Evolutionary conservation across 2,329 filamentous ascomycete species (phyloP).

Genomic region (Colletotrichum plurivorum): DNA sequence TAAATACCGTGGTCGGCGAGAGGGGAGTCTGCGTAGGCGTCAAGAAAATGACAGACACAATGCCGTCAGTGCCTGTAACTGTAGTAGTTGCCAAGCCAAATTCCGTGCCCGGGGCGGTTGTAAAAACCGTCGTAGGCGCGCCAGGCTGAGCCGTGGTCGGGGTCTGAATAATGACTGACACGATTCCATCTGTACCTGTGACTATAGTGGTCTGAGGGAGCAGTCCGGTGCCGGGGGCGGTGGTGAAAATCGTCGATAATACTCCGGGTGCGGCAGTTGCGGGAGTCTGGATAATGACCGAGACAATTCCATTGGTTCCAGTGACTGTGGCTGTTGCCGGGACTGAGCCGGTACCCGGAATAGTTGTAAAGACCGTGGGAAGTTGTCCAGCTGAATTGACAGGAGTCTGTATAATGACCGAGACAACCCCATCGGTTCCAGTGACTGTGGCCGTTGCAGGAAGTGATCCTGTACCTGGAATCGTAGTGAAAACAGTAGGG

Average conservation of each 20-base stretch:
- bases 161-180: slow-evolving; percentile 6
- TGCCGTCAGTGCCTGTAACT: neutral
- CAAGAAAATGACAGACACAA: slow-evolving; percentile 4
- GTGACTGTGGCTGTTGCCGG: neutral
- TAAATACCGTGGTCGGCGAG: slow-evolving; percentile 14
- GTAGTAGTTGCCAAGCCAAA: neutral
- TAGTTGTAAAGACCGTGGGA: slow-evolving; percentile 7
- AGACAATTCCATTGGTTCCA: slow-evolving; percentile 9
- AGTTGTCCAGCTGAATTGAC: neutral
- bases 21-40: neutral
- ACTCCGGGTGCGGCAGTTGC: neutral
- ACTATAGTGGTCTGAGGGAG: neutral
- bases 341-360: slow-evolving; percentile 8
- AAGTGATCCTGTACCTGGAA: neutral
- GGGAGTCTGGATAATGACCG: slow-evolving; percentile 16
- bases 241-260: slow-evolving; percentile 20
- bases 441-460: neutral
- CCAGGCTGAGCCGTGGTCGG: neutral
- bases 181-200: slow-evolving; percentile 23
- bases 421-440: neutral
- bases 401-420: slow-evolving; percentile 4
- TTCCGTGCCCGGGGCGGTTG: neutral
- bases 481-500: neutral
- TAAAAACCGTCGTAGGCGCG: neutral
- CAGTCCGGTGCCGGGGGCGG: slow-evolving; percentile 17